Evolutionary conservation across 208 protist species (phyloP), one percentile per base, ranked within the genome.

Genomic region (Trypanosoma rangeli): DNA sequence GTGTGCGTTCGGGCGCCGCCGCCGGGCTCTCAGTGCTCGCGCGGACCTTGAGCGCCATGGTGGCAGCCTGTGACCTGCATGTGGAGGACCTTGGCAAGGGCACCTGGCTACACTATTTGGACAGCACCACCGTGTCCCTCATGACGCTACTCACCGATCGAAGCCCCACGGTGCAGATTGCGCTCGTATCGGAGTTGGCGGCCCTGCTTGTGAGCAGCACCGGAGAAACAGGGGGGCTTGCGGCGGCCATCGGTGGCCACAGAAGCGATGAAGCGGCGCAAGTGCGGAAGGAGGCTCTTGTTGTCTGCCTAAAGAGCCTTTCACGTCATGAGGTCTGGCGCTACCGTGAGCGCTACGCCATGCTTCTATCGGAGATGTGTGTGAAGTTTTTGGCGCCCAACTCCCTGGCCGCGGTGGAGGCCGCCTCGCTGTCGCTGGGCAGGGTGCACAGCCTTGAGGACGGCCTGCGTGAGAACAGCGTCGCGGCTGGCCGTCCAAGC

Each of bases 281-380:
- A 42, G 70, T 87, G 15, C 80, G 82, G 9, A 68, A 84, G 59
- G 71, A 76, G 26, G 82, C 78, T 0, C 76, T 94, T 22, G 61
- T 89, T 33, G 64, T 58, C 12, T 87, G 78, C 64, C 70, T 94
- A 8, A 46, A 77, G 4, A 75, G 70, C 16, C 84, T 91, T 44
- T 53, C 88, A 20, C 72, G 65, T 46, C 81, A 94, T 58, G 83
- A 90, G 16, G 64, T 91, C n/a, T 94, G 89, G 89, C 89, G 89
- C 13, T 84, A 85, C 59, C 83, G 89, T 8, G 83, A 78, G 58
- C 75, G 79, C 46, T 92, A 90, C 68, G 84, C 84, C 0, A 68
- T 72, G 9, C 53, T 94, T n/a, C 56, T 94, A 29, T 73, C 81
- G 10, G 76, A 86, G 44, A 83, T 94, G 76, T 86, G 79, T 35